Evolutionary conservation across 768 basidiomycete genomes (phyloP), one percentile per base, ranked within the genome.

Genomic region (Postia placenta): DNA sequence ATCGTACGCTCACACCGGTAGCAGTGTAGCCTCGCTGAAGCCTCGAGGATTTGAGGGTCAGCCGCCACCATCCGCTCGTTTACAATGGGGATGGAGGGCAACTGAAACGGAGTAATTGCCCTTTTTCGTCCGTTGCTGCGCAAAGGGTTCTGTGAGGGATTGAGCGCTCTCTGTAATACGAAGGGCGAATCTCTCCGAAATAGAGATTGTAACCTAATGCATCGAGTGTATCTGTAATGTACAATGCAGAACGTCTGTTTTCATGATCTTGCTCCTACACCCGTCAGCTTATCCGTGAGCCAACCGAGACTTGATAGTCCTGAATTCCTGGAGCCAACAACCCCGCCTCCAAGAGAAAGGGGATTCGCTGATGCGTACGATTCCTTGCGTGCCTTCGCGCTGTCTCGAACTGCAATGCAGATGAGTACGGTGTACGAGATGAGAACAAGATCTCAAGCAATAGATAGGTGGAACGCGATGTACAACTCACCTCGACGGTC

Each of bases 281-380:
- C 85, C 5, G 84, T 76, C 48, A 91, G 64, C 63, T 79, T 87
- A 37, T 77, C 82, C 19, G 89, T 83, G 44, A 92, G 63, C 89
- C 89, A 92, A 5, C 81, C 85, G 2, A 92, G 67, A 6, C 88
- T 82, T 57, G 81, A 85, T 48, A 87, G 58, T 47, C 75, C 75
- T 43, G 75, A 68, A 39, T 76, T 77, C 49, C 83, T 71, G 23
- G 80, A 73, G n/a, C 81, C 73, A 2, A 50, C 48, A 11, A 54
- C 54, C 5, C 67, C 64, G 37, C 76, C 75, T 19, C 88, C 87
- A 27, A 92, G 66, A 7, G 89, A 80, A 35, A 92, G 75, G 6
- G 90, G 90, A 59, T 92, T 90, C 15, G 90, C 79, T n/a, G 87
- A 81, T 24, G 78, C 69, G 63, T 80, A 90, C 0, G 90, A 89